Percentiles rank a stretch among this genome's conserved stretches.
phyloP scores from a whole-genome alignment of 177 flowering plant genomes.

The Vitis hybrid region DNA sequence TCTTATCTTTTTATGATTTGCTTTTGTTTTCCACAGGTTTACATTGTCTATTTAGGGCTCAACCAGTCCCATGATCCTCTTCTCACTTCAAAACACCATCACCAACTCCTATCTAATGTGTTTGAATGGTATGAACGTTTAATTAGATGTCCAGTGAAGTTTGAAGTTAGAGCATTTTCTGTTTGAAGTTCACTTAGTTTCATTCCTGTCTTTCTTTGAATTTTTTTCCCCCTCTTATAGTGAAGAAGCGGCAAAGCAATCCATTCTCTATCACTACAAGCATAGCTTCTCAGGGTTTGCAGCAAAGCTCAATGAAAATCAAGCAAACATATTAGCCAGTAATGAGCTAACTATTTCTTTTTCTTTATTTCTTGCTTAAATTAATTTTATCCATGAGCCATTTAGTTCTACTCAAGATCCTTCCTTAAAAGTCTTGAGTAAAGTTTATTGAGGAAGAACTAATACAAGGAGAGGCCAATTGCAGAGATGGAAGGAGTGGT shows the following conservation, averaged over 20 bases:
- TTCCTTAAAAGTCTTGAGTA: neutral
- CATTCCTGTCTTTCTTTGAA: neutral
- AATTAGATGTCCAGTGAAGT: neutral
- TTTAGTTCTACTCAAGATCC: neutral
- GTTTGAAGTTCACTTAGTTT: neutral
- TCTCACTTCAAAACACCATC: constrained; percentile 45
- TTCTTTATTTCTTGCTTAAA: too few species aligned
- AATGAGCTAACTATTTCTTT: constrained; percentile 1
- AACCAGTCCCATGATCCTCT: constrained; percentile 25
- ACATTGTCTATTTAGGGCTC: constrained; percentile 63
- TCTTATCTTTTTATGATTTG: constrained; percentile 3
- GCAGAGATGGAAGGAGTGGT: constrained; percentile 65
- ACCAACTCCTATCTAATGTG: constrained; percentile 48
- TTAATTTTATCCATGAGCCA: too few species aligned
- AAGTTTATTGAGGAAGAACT: neutral
- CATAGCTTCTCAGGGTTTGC: constrained; percentile 71
- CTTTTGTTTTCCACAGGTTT: constrained; percentile 40
- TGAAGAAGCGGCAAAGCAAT: constrained; percentile 47
- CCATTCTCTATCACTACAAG: constrained; percentile 65
- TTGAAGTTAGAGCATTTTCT: neutral
- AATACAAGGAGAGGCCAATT: neutral
- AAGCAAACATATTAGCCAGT: constrained; percentile 57
- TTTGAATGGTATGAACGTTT: constrained; percentile 20
- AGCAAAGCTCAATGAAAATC: constrained; percentile 58
- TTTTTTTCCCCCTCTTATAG: constrained; percentile 21